Conservation (phyloP, 176 grass and related monocot genomes). For the Neostapfia colusana region DNA sequence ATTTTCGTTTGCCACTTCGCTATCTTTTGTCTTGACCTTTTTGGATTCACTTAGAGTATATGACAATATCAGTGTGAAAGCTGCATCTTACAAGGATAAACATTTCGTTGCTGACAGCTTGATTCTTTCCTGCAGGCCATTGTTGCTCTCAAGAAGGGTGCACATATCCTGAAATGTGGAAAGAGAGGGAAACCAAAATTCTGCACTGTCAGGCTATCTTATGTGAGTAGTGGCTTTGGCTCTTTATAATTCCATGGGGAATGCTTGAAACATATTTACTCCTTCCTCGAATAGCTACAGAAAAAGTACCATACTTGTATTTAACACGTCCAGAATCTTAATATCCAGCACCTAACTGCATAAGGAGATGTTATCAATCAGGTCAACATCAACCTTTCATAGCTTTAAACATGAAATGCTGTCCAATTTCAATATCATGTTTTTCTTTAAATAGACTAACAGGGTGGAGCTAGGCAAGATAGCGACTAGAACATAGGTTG, state of each 20-base stretch:
- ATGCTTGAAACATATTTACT: not conserved
- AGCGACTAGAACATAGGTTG: not conserved
- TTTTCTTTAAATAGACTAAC: not conserved
- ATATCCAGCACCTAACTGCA: not conserved
- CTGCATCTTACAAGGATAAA: not conserved
- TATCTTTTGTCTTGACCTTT: constrained; percentile 6
- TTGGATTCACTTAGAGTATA: not conserved
- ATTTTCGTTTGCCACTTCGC: not conserved
- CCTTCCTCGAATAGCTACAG: not conserved
- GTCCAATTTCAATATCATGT: not conserved
- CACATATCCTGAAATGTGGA: constrained; percentile 89
- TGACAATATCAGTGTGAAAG: not conserved
- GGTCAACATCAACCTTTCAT: not conserved
- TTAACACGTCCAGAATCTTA: not conserved
- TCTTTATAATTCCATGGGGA: constrained; percentile 18
- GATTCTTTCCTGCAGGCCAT: constrained; percentile 56
- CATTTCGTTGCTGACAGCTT: not conserved
- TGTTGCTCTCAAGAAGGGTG: constrained; percentile 85
- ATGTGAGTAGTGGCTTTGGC: constrained; percentile 59
- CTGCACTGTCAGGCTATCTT: constrained; percentile 72
- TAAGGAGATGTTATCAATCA: not conserved
- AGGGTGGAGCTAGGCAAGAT: not conserved
- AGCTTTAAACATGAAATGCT: not conserved
- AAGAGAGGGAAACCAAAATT: constrained; percentile 95
- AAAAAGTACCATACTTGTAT: not conserved